Evolutionary conservation across 164 flowering plant species (phyloP).

Genomic region (Taxillus chinensis): DNA sequence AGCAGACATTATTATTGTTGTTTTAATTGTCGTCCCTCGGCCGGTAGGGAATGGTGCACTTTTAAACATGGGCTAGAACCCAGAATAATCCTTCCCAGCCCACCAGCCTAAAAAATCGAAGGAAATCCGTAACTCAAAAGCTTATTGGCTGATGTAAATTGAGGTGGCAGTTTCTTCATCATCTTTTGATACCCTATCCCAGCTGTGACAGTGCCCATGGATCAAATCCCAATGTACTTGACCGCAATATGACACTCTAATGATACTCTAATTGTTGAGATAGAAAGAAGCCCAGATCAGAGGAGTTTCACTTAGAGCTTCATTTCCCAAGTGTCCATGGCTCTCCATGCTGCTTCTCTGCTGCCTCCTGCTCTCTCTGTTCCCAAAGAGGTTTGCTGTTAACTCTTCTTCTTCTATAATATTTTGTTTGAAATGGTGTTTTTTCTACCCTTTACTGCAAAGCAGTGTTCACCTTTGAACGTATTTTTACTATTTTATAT

Average conservation of each 20-base stretch:
- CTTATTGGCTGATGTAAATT: conserved; percentile 38
- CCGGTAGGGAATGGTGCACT: background rate
- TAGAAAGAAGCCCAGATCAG: no score
- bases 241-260: no score
- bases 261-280: no score
- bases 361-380: conserved; percentile 48
- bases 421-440: background rate
- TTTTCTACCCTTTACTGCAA: background rate
- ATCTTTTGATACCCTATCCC: no score
- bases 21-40: background rate
- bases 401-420: background rate
- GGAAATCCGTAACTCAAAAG: conserved; percentile 48
- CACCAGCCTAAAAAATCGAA: conserved; percentile 9
- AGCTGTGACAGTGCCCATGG: no score
- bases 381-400: conserved; percentile 48
- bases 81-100: background rate
- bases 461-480: background rate
- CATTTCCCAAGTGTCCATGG: conserved; percentile 28
- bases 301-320: no score
- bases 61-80: background rate
- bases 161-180: conserved; percentile 25
- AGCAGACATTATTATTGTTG: no score
- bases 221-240: no score
- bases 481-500: background rate
- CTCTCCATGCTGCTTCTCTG: conserved; percentile 71